These are phyloP conservation scores for Dothiorella sarmentorum DNA, from an alignment of 2,329 filamentous ascomycete species.

Conservation along the genomic window DNA sequence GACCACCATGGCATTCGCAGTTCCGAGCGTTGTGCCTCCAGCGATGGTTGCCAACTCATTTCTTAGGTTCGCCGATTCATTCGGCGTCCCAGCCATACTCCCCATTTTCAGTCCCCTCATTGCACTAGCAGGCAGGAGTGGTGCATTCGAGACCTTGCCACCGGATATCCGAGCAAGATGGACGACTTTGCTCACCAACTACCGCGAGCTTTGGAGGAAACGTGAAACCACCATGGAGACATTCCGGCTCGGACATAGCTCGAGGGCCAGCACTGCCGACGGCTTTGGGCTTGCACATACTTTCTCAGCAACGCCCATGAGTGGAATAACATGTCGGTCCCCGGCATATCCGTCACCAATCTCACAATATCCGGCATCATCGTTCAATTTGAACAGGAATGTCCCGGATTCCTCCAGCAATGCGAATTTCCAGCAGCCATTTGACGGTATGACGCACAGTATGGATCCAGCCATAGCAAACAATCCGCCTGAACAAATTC, in stretches of 20 bases:
- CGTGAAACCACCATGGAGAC: not conserved
- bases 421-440: not conserved
- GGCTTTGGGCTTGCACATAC: not conserved
- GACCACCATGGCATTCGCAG: slow-evolving; percentile 23
- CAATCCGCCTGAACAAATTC: not conserved
- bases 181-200: slow-evolving; percentile 8
- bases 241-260: not conserved
- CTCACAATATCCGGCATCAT: slow-evolving; percentile 8
- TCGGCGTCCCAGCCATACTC: slow-evolving; percentile 29
- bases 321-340: not conserved
- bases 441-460: not conserved
- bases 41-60: slow-evolving; percentile 25
- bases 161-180: slow-evolving; percentile 1
- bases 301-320: not conserved
- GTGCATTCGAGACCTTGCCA: slow-evolving; percentile 9
- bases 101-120: slow-evolving; percentile 23
- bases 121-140: slow-evolving; percentile 12
- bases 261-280: not conserved
- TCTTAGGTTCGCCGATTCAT: slow-evolving; percentile 25
- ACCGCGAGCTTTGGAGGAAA: slow-evolving; percentile 9
- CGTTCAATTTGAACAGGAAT: not conserved
- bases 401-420: not conserved
- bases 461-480: not conserved
- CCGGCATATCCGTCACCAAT: slow-evolving; percentile 9
- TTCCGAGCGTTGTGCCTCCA: slow-evolving; percentile 24